phyloP scores from a whole-genome alignment of 2,329 filamentous ascomycete species.

The Hypomyces rosellus region DNA sequence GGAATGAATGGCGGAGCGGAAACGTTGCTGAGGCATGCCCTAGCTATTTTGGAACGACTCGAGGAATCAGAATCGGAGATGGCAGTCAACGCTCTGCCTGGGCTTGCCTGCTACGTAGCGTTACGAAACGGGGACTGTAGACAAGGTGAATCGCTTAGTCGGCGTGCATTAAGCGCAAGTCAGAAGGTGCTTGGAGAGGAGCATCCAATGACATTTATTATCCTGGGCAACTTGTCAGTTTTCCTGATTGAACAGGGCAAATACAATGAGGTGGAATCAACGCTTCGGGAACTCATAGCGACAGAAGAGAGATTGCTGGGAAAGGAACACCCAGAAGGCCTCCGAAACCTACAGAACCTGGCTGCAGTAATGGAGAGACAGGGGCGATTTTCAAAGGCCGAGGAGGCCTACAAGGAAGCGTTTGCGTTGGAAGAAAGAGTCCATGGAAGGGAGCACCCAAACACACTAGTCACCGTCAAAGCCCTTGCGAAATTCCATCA shows the following conservation, averaged over 20 bases:
- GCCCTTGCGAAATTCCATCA: background rate
- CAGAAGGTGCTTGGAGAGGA: no score
- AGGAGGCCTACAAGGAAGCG: background rate
- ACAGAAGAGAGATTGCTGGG: background rate
- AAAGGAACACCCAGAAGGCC: background rate
- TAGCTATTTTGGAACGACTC: background rate
- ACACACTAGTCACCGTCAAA: constrained; percentile 2
- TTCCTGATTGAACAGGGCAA: background rate
- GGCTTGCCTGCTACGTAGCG: background rate
- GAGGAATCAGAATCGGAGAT: background rate
- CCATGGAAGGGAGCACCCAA: background rate
- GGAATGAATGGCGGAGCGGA: background rate
- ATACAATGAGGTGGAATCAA: background rate
- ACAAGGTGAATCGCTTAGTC: background rate
- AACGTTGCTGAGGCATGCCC: background rate
- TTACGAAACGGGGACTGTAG: no score
- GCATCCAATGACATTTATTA: no score
- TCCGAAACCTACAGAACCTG: background rate
- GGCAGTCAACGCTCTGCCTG: background rate
- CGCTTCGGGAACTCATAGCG: background rate
- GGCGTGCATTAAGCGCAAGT: background rate
- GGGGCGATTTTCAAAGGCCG: background rate
- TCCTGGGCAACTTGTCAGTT: background rate
- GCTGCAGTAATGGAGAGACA: background rate
- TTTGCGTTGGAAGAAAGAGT: background rate